Base-by-base conservation (phyloP, 2,329 filamentous ascomycete genomes). In the Nothophaeocryptopus gaeumannii region DNA sequence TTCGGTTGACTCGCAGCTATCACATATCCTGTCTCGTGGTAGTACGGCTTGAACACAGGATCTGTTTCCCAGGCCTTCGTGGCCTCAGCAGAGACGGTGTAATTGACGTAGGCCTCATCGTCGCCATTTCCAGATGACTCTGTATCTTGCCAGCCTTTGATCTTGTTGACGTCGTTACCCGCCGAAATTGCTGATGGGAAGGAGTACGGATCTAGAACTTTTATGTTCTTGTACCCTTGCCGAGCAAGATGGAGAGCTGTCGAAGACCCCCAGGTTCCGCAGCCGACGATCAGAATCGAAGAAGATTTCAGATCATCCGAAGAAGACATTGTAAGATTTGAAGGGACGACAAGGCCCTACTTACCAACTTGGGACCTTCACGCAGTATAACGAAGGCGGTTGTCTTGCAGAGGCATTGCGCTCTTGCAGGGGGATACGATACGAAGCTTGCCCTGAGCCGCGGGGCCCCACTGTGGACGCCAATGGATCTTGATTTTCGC, bases 181-280 rank as follows among this genome's bases (percentile, higher is more conserved):
- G 75, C 74, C 11, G 74, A 72, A 44, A 76, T 74, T 5, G 67
- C 62, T 5, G 74, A 77, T 1, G 75, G 74, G 3, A 76, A 69
- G 0, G 65, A 65, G 48, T 76, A 70, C 0, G 70, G 70, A 52
- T 78, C 76, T 9, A 80, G 64, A 5, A 78, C 71, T 3, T 69
- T 76, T 48, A 79, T 68, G 53, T 75, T 70, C 34, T 67, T 69
- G 58, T 78, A 78, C 35, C 76, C 76, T 43, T 72, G 67, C 29
- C 75, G 70, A 20, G 75, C 72, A 5, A 80, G 68, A 56, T 78
- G 72, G 14, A 78, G 66, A n/a, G 77, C 76, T n/a, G 76, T 78
- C 7, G 73, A 75, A 31, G 71, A 72, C 10, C 77, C 78, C 65
- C 77, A 79, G 0, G 76, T 78, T 8, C 77, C 78, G 15, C 70